Evolutionary conservation across 257 asterid species (phyloP).

Genomic region (Ophiorrhiza pumila): DNA sequence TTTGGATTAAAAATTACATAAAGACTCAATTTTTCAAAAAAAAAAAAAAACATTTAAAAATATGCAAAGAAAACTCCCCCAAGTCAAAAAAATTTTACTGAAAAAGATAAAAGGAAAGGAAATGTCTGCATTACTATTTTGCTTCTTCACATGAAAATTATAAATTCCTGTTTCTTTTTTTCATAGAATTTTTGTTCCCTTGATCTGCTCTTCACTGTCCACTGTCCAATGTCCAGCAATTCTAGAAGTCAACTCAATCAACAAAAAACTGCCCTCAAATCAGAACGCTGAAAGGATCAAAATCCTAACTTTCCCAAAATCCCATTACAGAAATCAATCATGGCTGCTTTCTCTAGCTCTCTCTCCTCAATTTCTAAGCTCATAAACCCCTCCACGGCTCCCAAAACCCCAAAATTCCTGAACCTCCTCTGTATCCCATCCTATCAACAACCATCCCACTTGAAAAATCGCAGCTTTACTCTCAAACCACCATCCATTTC

Average conservation of each 20-base stretch:
- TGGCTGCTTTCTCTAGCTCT: constrained; percentile 21
- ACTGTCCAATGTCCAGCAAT: too few relatives aligned
- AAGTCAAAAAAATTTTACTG: too few relatives aligned
- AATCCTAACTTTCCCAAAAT: background rate
- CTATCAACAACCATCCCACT: constrained; percentile 16
- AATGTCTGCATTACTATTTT: too few relatives aligned
- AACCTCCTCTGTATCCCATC: constrained; percentile 15
- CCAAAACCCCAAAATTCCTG: constrained; percentile 12
- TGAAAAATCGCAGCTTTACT: constrained; percentile 19
- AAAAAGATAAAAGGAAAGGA: too few relatives aligned
- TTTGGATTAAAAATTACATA: too few relatives aligned
- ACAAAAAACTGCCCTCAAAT: background rate
- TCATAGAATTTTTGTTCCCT: too few relatives aligned
- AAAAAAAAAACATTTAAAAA: too few relatives aligned
- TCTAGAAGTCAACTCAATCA: too few relatives aligned
- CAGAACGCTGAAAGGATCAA: background rate
- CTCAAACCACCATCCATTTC: constrained; percentile 44
- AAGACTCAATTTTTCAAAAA: too few relatives aligned
- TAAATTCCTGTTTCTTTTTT: too few relatives aligned
- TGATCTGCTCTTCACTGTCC: background rate
- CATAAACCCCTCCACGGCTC: constrained; percentile 9
- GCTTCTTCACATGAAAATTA: too few relatives aligned
- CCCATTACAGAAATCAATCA: background rate
- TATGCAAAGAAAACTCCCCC: too few relatives aligned
- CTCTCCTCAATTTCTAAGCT: constrained; percentile 17